A percentile compares a stretch with the other conserved stretches of the same genome.
These are phyloP conservation scores for Aurantiochytrium sp. DNA, from an alignment of 108 stramenopile genomes.

Conservation along the genomic window DNA sequence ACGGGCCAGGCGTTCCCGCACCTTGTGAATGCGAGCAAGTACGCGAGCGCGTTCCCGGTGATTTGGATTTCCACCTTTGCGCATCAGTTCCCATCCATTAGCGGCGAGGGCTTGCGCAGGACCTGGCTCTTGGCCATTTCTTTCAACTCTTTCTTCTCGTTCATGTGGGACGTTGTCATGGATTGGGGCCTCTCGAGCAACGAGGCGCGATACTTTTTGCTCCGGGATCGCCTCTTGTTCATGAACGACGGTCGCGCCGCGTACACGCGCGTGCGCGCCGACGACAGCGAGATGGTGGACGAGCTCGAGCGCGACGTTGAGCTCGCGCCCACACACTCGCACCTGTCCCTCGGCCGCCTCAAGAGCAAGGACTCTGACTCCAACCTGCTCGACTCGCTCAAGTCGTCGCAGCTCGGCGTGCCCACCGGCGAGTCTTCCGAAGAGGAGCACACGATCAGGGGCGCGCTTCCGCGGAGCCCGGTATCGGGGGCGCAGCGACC, in stretches of 20 bases:
- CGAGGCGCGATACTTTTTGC: not conserved
- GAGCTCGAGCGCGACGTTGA: no score
- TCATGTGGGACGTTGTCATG: conserved; percentile 28
- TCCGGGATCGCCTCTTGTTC: not conserved
- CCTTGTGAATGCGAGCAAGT: not conserved
- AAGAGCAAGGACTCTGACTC: no score
- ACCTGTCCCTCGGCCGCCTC: no score
- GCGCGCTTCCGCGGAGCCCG: no score
- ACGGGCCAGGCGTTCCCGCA: conserved; percentile 9
- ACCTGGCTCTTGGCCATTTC: not conserved
- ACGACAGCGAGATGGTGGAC: no score
- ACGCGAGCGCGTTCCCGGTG: not conserved
- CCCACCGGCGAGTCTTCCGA: no score
- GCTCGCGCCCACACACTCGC: no score
- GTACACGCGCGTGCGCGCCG: not conserved
- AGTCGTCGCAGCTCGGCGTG: no score
- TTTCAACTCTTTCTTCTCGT: conserved; percentile 20
- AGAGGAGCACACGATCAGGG: no score
- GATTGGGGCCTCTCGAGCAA: not conserved
- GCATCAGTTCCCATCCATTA: not conserved
- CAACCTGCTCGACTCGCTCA: no score
- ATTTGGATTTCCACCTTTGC: conserved; percentile 22
- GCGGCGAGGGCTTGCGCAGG: not conserved
- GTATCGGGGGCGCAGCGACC: no score
- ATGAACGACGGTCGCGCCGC: not conserved